A percentile compares a stretch with the other conserved stretches of the same genome.
phyloP scores from a whole-genome alignment of 768 basidiomycete species.

The Phanerochaete sordida region DNA sequence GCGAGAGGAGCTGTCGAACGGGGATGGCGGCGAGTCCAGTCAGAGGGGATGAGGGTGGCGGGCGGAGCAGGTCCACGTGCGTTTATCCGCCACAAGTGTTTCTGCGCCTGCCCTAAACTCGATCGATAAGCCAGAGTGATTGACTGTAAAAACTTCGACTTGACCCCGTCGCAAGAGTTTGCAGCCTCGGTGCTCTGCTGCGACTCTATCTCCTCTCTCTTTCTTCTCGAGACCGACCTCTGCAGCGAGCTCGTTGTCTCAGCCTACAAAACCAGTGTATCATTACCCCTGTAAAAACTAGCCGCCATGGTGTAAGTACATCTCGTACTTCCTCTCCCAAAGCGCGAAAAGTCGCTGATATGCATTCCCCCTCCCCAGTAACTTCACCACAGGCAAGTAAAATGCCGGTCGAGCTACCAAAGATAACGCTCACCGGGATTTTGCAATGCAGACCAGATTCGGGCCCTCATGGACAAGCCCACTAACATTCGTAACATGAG shows the following conservation, averaged over 20 bases:
- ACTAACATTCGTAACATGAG: conserved; percentile 96
- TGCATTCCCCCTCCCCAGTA: conserved; percentile 44
- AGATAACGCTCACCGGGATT: conserved; percentile 7
- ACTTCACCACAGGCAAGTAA: conserved; percentile 82
- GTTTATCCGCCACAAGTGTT: background rate
- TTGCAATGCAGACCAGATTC: conserved; percentile 68
- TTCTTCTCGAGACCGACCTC: conserved; percentile 15
- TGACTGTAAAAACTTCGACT: conserved; percentile 22
- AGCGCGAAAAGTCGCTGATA: conserved; percentile 27
- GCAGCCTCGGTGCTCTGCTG: conserved; percentile 28
- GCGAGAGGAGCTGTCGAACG: background rate
- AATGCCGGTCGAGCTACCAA: background rate
- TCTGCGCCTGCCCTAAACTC: conserved; percentile 39
- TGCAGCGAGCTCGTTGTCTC: conserved; percentile 16
- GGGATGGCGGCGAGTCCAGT: background rate
- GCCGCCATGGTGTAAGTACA: conserved; percentile 78
- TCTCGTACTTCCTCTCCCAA: background rate
- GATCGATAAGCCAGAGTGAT: conserved; percentile 39
- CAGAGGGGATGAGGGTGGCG: background rate
- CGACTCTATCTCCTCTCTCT: conserved; percentile 16
- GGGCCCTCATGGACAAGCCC: conserved; percentile 82
- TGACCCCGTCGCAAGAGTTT: conserved; percentile 19
- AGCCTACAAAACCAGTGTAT: conserved; percentile 15
- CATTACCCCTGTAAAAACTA: conserved; percentile 38
- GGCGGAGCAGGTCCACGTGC: background rate